Base-by-base conservation (phyloP, 2,329 filamentous ascomycete genomes). In the Trichophyton benhamiae region DNA sequence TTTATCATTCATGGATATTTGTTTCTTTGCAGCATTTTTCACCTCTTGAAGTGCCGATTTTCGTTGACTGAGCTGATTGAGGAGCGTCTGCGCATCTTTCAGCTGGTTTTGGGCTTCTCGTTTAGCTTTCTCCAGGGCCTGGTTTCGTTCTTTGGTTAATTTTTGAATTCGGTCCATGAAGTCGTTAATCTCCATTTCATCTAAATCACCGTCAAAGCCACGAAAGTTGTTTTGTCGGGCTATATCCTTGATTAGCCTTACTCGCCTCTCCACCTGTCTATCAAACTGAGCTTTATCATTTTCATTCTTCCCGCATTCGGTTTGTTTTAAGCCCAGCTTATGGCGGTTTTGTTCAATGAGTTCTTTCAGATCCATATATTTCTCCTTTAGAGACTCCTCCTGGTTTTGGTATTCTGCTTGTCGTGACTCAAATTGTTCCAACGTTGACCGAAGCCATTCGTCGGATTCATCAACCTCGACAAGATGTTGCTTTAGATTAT, bases 261-360 rank as follows among this genome's bases (percentile, higher is more conserved):
- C 81, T 44, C 92, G 87, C 52, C 82, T 78, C 66, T 83, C 79
- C 2, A 96, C 72, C 66, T 96, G 88, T 3, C 87, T 83, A 70
- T 96, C 89, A 70, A 94, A 89, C 68, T 87, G 89, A 64, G 89
- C 87, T 75, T 92, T 91, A 70, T 96, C 87, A 1, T 91, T 92
- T 72, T 94, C 84, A 67, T 87, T 85, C 66, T 87, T 89, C 49
- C 92, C 92, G 71, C 73, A 72, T 64, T 79, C 74, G 27, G 74
- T 77, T 61, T 76, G 74, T 58, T 75, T 74, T 22, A 70, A 59
- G 27, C 74, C 75, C 44, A 76, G 59, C 53, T 72, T 69, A 55
- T 70, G 71, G 2, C 81, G 79, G 57, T 71, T 74, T 2, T 73
- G 68, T 61, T 82, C 75, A 1, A 85, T 76, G 30, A 77, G 74